phyloP scores from a whole-genome alignment of 345 rosid species.

The Salix koriyanagi region DNA sequence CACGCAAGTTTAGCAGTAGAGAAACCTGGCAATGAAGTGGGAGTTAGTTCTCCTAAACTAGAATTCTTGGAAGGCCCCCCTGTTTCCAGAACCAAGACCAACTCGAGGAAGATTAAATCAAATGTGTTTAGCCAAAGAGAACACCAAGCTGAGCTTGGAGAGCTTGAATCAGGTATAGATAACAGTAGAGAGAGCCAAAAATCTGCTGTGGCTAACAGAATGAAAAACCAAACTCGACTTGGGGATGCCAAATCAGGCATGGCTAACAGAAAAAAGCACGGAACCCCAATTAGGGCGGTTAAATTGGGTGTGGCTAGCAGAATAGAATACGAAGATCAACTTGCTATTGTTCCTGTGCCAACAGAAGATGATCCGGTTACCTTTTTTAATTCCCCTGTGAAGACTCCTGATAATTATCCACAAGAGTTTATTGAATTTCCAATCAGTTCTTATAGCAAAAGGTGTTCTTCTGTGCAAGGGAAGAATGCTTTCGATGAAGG shows the following conservation, averaged over 20 bases:
- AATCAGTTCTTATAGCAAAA: slow-evolving; percentile 24
- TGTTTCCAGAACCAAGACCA: slow-evolving; percentile 12
- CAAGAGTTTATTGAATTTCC: slow-evolving; percentile 24
- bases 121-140: background rate
- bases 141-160: background rate
- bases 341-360: slow-evolving; percentile 53
- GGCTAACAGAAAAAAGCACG: slow-evolving; percentile 13
- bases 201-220: slow-evolving; percentile 1
- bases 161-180: slow-evolving; percentile 1
- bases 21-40: slow-evolving; percentile 17
- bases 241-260: slow-evolving; percentile 9
- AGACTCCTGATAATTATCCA: slow-evolving; percentile 21
- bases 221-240: slow-evolving; percentile 29
- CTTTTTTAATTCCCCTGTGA: slow-evolving; percentile 26
- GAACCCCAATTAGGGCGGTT: slow-evolving; percentile 10
- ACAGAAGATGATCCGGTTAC: slow-evolving; percentile 33
- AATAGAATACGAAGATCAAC: slow-evolving; percentile 24
- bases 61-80: slow-evolving; percentile 10
- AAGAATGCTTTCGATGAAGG: slow-evolving; percentile 35
- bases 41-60: slow-evolving; percentile 11
- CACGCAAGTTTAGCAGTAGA: slow-evolving; percentile 15
- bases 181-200: slow-evolving; percentile 13
- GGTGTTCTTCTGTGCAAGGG: slow-evolving; percentile 4
- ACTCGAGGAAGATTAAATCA: slow-evolving; percentile 17
- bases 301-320: slow-evolving; percentile 12